A percentile compares a stretch with the other conserved stretches of the same genome.
phyloP scores from a whole-genome alignment of 2,329 filamentous ascomycete species.

The Sphaerostilbella broomeana region DNA sequence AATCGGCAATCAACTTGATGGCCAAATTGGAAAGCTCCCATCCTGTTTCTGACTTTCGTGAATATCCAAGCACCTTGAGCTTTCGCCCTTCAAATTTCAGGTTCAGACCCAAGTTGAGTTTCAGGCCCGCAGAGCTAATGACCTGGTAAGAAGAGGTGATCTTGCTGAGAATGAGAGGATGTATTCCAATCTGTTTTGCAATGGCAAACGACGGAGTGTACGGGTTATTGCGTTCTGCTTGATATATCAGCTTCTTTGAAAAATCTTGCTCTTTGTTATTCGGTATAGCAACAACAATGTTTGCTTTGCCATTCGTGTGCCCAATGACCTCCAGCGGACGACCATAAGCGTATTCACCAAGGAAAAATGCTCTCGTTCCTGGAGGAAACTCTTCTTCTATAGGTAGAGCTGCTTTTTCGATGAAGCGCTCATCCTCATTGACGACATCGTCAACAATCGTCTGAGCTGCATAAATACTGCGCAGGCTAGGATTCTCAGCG shows the following conservation, averaged over 20 bases:
- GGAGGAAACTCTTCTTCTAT: slow-evolving; percentile 88
- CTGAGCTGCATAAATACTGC: slow-evolving; percentile 87
- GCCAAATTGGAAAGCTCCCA: slow-evolving; percentile 95
- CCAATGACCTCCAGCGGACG: slow-evolving; percentile 76
- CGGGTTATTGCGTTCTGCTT: slow-evolving; percentile 62
- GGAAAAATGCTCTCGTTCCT: slow-evolving; percentile 79
- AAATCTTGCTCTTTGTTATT: slow-evolving; percentile 76
- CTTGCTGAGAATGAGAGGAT: slow-evolving; percentile 86
- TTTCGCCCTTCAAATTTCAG: slow-evolving; percentile 96
- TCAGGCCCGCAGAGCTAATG: slow-evolving; percentile 66
- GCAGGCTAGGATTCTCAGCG: slow-evolving; percentile 73
- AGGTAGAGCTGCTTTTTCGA: slow-evolving; percentile 80
- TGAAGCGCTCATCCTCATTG: slow-evolving; percentile 87
- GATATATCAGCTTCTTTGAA: slow-evolving; percentile 62
- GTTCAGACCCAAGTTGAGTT: slow-evolving; percentile 87
- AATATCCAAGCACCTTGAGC: slow-evolving; percentile 92
- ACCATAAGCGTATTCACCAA: slow-evolving; percentile 90
- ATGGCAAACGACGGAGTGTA: slow-evolving; percentile 89
- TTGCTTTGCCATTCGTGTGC: slow-evolving; percentile 67
- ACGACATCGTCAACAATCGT: slow-evolving; percentile 83
- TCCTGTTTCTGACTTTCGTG: slow-evolving; percentile 73
- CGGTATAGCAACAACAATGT: slow-evolving; percentile 68
- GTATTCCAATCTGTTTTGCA: slow-evolving; percentile 71
- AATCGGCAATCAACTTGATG: slow-evolving; percentile 71
- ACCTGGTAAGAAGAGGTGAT: slow-evolving; percentile 93